Conservation (phyloP, 495 filamentous ascomycete genomes). For the Aspergillus incahuasiensis region DNA sequence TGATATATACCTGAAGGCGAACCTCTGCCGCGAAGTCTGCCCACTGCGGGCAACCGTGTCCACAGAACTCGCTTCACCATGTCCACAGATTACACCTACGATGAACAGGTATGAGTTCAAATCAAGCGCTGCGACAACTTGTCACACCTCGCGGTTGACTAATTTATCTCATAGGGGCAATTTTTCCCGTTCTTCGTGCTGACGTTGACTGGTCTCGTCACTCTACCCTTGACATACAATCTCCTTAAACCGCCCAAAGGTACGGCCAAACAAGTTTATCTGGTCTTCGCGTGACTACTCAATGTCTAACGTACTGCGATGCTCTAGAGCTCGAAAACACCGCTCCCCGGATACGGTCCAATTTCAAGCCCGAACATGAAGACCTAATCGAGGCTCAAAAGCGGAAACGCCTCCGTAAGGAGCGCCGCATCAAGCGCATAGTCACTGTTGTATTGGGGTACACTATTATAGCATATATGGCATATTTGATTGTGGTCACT, state of each 20-base stretch:
- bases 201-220: slow-evolving; percentile 81
- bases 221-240: slow-evolving; percentile 84
- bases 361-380: slow-evolving; percentile 75
- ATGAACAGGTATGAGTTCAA: slow-evolving; percentile 66
- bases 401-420: slow-evolving; percentile 82
- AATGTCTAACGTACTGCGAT: neutral
- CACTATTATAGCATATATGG: slow-evolving; percentile 83
- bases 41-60: slow-evolving; percentile 37
- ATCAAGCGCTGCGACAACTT: neutral
- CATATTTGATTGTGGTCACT: slow-evolving; percentile 81
- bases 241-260: slow-evolving; percentile 73
- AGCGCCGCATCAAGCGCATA: slow-evolving; percentile 83
- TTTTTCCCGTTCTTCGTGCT: slow-evolving; percentile 99
- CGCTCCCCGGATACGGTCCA: slow-evolving; percentile 63
- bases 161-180: slow-evolving; percentile 59
- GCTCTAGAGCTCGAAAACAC: slow-evolving; percentile 58
- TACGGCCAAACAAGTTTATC: slow-evolving; percentile 25
- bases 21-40: slow-evolving; percentile 14
- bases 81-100: slow-evolving; percentile 97
- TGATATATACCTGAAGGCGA: neutral
- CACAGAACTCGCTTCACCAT: slow-evolving; percentile 52
- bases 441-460: slow-evolving; percentile 72
- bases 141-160: neutral
- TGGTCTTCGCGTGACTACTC: neutral
- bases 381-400: slow-evolving; percentile 81